These are phyloP conservation scores for Triangularia verruculosa DNA, from an alignment of 2,329 filamentous ascomycete genomes.

Conservation along the genomic window DNA sequence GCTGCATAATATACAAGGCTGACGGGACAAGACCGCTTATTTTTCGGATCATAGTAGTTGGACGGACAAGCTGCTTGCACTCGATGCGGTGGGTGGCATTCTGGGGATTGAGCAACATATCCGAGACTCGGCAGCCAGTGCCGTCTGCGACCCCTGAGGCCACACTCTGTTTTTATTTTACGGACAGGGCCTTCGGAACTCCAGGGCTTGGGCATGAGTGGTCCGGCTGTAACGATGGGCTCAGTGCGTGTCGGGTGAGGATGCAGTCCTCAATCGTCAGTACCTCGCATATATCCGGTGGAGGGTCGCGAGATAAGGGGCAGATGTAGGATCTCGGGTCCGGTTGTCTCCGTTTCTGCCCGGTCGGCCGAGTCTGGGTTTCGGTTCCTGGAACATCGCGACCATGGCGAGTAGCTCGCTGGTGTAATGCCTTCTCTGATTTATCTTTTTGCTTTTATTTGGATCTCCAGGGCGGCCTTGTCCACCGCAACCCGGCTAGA, in stretches of 20 bases:
- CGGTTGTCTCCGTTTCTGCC: slow-evolving; percentile 4
- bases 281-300: neutral
- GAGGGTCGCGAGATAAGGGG: neutral
- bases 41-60: neutral
- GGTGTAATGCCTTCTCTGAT: neutral
- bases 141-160: slow-evolving; percentile 1
- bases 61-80: slow-evolving; percentile 8
- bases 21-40: neutral
- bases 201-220: neutral
- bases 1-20: slow-evolving; percentile 19
- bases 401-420: neutral
- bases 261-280: neutral
- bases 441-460: neutral
- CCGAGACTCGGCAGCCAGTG: slow-evolving; percentile 1
- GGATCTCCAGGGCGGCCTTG: neutral
- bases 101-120: slow-evolving; percentile 1
- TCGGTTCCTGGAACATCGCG: neutral
- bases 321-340: neutral
- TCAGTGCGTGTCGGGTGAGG: neutral
- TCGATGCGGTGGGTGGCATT: slow-evolving; percentile 2
- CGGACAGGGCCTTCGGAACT: slow-evolving; percentile 8
- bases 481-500: slow-evolving; percentile 45
- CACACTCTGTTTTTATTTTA: neutral
- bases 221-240: neutral
- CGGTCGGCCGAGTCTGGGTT: neutral